Percentiles rank a stretch among this genome's conserved stretches.
Evolutionary conservation across 805 yeast species (phyloP).

Genomic region (Teunomyces tritomae): DNA sequence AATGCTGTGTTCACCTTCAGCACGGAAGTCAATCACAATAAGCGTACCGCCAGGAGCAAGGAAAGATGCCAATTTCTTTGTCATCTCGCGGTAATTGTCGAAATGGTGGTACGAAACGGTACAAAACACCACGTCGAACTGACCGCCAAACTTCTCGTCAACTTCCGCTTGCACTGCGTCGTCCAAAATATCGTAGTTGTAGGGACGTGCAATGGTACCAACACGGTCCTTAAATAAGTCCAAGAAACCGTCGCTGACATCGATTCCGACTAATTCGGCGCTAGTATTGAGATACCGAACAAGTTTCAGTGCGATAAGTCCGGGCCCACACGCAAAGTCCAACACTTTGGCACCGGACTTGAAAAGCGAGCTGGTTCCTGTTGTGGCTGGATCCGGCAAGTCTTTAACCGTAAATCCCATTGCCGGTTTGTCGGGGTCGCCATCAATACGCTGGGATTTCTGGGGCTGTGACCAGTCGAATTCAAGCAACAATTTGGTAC

Average conservation of each 20-base stretch:
- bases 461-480: conserved; percentile 15
- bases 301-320: conserved; percentile 30
- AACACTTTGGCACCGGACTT: conserved; percentile 23
- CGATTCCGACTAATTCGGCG: conserved; percentile 33
- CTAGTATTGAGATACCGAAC: conserved; percentile 22
- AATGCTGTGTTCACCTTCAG: conserved; percentile 16
- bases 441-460: conserved; percentile 11
- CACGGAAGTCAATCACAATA: conserved; percentile 38
- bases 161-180: conserved; percentile 9
- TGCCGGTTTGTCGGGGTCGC: conserved; percentile 12
- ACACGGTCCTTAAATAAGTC: conserved; percentile 12
- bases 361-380: conserved; percentile 12
- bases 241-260: conserved; percentile 28
- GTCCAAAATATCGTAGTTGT: conserved; percentile 26
- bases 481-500: conserved; percentile 19
- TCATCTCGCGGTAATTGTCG: conserved; percentile 26
- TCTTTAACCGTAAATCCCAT: conserved; percentile 10
- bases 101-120: conserved; percentile 42
- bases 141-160: conserved; percentile 12
- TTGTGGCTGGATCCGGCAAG: conserved; percentile 13
- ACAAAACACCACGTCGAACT: conserved; percentile 34
- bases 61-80: conserved; percentile 29
- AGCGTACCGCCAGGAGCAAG: conserved; percentile 34
- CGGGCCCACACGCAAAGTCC: conserved; percentile 48
- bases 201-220: conserved; percentile 10